A percentile compares a stretch with the other conserved stretches of the same genome.
Evolutionary conservation across 495 filamentous ascomycete genomes (phyloP).

Genomic region (Poronia punctata): DNA sequence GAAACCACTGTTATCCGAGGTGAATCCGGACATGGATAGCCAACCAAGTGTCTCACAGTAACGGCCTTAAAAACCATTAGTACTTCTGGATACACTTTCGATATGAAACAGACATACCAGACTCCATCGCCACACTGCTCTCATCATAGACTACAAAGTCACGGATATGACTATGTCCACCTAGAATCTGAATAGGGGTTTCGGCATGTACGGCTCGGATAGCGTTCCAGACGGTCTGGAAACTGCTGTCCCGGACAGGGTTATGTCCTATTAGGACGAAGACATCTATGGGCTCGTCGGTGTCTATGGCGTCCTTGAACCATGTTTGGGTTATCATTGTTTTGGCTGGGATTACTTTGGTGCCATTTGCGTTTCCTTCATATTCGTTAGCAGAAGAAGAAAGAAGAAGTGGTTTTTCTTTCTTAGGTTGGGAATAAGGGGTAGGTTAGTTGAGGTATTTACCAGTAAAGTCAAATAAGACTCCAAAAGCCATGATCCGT

Average conservation of each 20-base stretch:
- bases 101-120: conserved; percentile 33
- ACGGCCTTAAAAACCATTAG: conserved; percentile 33
- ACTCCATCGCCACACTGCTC: conserved; percentile 65
- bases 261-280: conserved; percentile 70
- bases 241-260: conserved; percentile 49
- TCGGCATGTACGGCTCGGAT: conserved; percentile 60
- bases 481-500: conserved; percentile 71
- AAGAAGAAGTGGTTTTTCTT: too few relatives aligned
- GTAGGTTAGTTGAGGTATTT: too few relatives aligned
- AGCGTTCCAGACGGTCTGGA: conserved; percentile 53
- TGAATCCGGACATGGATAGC: conserved; percentile 66
- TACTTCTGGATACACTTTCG: background rate
- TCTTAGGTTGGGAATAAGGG: too few relatives aligned
- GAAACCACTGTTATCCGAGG: conserved; percentile 21
- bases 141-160: conserved; percentile 69
- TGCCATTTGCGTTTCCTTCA: conserved; percentile 27
- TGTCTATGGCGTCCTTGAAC: conserved; percentile 65
- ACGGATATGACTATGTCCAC: conserved; percentile 74
- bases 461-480: conserved; percentile 72
- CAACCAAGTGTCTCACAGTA: conserved; percentile 89
- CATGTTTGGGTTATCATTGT: conserved; percentile 63
- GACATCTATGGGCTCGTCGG: conserved; percentile 58
- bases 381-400: too few relatives aligned
- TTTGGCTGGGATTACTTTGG: conserved; percentile 39
- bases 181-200: conserved; percentile 75